Evolutionary conservation across 2,329 filamentous ascomycete genomes (phyloP).

Genomic region (Botrytis galanthina): DNA sequence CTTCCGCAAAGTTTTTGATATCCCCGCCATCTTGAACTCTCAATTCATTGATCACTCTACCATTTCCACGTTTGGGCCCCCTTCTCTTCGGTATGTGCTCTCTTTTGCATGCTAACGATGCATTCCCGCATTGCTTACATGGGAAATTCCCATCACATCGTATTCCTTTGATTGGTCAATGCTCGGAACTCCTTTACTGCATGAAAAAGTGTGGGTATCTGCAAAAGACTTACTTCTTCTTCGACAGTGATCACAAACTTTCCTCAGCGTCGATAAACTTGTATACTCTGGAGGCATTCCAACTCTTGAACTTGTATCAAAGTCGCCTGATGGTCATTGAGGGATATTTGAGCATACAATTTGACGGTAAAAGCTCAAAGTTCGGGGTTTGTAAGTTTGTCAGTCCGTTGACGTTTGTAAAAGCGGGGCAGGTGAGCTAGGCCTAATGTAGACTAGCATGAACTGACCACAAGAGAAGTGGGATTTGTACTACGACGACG

Average conservation of each 20-base stretch:
- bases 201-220: background rate
- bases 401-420: background rate
- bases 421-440: background rate
- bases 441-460: background rate
- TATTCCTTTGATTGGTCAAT: conserved; percentile 40
- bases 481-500: background rate
- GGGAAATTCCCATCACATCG: conserved; percentile 49
- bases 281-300: conserved; percentile 34
- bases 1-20: conserved; percentile 36
- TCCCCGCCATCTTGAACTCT: conserved; percentile 49
- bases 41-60: conserved; percentile 62
- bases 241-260: conserved; percentile 48
- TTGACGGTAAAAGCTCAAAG: conserved; percentile 21
- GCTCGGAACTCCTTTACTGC: background rate
- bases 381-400: background rate
- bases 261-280: conserved; percentile 35
- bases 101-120: conserved; percentile 60
- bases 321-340: conserved; percentile 14
- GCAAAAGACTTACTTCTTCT: conserved; percentile 41
- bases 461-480: background rate
- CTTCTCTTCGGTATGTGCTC: conserved; percentile 64
- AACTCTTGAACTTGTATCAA: conserved; percentile 19
- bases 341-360: conserved; percentile 32
- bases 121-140: conserved; percentile 60
- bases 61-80: conserved; percentile 60